Evolutionary conservation across 495 filamentous ascomycete genomes (phyloP).

Genomic region (Xylaria flabelliformis): DNA sequence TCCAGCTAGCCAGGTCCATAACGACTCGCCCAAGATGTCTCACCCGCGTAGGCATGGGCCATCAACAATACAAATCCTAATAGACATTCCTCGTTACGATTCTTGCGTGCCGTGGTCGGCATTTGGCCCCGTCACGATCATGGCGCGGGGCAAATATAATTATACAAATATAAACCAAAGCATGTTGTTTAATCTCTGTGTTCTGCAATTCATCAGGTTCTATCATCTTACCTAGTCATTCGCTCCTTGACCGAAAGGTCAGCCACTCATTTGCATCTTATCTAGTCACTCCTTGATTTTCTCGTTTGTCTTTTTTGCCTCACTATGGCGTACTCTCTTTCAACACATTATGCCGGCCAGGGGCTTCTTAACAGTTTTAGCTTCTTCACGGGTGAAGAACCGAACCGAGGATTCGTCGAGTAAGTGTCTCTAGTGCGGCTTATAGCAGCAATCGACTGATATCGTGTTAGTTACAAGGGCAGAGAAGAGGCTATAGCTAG

Average conservation of each 20-base stretch:
- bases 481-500: constrained; percentile 37
- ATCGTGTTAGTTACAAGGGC: constrained; percentile 36
- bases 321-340: constrained; percentile 40
- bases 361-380: constrained; percentile 41
- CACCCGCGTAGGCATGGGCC: constrained; percentile 29
- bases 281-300: constrained; percentile 35
- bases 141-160: constrained; percentile 19
- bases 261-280: constrained; percentile 25
- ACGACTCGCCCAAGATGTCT: constrained; percentile 32
- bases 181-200: not conserved
- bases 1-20: not conserved
- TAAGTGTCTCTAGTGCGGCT: constrained; percentile 23
- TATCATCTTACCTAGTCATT: constrained; percentile 32
- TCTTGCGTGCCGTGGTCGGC: constrained; percentile 33
- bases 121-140: constrained; percentile 35
- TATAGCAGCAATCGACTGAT: constrained; percentile 5
- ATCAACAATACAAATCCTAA: constrained; percentile 31
- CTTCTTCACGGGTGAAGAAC: constrained; percentile 41
- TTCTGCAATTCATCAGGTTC: constrained; percentile 22
- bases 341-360: constrained; percentile 41
- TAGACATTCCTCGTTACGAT: constrained; percentile 37
- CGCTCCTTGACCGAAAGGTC: constrained; percentile 31
- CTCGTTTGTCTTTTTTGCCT: constrained; percentile 12
- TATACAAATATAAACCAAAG: constrained; percentile 30
- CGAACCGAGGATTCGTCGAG: constrained; percentile 40